These are phyloP conservation scores for Colletotrichum abscissum DNA, from an alignment of 2,329 filamentous ascomycete species.

Conservation along the genomic window DNA sequence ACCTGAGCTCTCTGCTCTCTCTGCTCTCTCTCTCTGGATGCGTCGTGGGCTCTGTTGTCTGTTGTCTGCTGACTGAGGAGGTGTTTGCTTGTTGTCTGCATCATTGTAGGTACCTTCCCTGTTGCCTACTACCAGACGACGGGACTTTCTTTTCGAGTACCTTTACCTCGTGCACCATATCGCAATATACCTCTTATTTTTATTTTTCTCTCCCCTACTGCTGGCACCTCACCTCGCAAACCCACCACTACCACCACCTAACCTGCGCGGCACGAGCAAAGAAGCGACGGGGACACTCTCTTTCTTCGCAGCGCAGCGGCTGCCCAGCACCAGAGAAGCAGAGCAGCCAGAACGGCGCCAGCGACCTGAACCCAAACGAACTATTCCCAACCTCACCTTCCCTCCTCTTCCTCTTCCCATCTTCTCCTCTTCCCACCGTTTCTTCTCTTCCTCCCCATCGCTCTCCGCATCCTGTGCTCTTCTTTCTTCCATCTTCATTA, in stretches of 20 bases:
- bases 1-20: neutral
- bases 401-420: slow-evolving; percentile 12
- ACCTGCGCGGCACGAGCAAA: neutral
- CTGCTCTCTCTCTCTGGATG: neutral
- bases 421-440: neutral
- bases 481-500: slow-evolving; percentile 17
- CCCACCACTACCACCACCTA: neutral
- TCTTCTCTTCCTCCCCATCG: neutral
- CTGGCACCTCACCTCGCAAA: neutral
- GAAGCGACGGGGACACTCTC: neutral
- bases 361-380: slow-evolving; percentile 27
- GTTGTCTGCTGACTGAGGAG: no score
- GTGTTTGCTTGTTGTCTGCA: no score
- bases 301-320: slow-evolving; percentile 9
- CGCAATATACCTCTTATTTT: neutral
- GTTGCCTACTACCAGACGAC: neutral
- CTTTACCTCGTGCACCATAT: neutral
- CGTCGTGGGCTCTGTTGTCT: neutral
- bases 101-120: neutral
- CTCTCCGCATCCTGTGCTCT: neutral
- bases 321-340: slow-evolving; percentile 3
- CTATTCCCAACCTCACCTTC: slow-evolving; percentile 35
- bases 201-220: neutral
- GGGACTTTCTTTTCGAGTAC: neutral
- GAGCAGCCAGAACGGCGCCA: slow-evolving; percentile 16